These are phyloP conservation scores for Pichia sp. DNA, from an alignment of 1,139 yeast species.

Conservation along the genomic window DNA sequence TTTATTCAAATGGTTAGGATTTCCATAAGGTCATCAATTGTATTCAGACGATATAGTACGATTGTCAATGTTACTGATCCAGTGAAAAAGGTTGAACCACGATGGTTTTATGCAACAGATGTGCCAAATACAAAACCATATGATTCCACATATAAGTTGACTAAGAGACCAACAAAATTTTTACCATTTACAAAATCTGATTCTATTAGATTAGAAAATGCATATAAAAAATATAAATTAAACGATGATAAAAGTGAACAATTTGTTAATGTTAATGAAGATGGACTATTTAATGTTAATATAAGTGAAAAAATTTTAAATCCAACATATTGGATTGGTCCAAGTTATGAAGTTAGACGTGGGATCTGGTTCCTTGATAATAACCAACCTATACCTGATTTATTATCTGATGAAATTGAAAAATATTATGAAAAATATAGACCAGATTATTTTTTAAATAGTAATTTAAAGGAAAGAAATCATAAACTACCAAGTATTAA, in stretches of 20 bases:
- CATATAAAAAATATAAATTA: constrained; percentile 30
- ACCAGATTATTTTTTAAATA: constrained; percentile 16
- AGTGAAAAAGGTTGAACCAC: not conserved
- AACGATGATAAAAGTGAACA: not conserved
- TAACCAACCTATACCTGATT: constrained; percentile 45
- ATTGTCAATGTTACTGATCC: not conserved
- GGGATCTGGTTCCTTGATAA: constrained; percentile 80
- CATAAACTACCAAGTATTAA: constrained; percentile 13
- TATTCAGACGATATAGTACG: not conserved
- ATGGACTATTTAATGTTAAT: constrained; percentile 69
- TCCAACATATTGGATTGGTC: constrained; percentile 90
- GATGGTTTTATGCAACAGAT: constrained; percentile 84
- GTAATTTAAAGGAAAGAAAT: not conserved
- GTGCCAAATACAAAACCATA: constrained; percentile 63
- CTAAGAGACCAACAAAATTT: constrained; percentile 52
- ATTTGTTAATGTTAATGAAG: constrained; percentile 68
- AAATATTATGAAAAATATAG: constrained; percentile 37
- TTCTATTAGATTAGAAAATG: constrained; percentile 51
- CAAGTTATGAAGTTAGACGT: constrained; percentile 73
- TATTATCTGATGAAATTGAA: constrained; percentile 56
- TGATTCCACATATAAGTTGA: constrained; percentile 44
- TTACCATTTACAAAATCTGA: constrained; percentile 65
- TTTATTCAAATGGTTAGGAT: not conserved
- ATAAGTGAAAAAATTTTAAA: constrained; percentile 44
- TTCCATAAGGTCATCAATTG: not conserved